Evolutionary conservation across 2,329 filamentous ascomycete species (phyloP), one percentile per base, ranked within the genome.

Genomic region (Metarhizium guizhouense): DNA sequence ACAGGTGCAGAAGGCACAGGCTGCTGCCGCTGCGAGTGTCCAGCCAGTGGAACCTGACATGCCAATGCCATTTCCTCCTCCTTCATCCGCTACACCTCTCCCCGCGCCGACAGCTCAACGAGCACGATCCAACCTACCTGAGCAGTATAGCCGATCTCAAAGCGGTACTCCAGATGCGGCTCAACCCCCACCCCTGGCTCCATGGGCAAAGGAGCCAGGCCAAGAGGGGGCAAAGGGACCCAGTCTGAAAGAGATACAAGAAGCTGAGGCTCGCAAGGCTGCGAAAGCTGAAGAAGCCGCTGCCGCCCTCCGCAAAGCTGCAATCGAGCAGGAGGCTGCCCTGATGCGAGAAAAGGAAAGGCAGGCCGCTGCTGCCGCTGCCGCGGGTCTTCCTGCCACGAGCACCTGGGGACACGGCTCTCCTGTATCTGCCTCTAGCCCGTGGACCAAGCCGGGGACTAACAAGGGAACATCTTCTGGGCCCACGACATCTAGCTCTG

Each of bases 241-340:
- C 2, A 96, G 92, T 58, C 76, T 99, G 59, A 95, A 91, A 73
- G 92, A 99, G 67, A 99, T 99, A 29, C 94, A 99, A 70, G 93
- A 96, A 70, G 87, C 90, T 4, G 94, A 99, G 70, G 93, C 93
- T 40, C 90, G 88, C 66, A 95, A 94, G 69, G 92, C 92, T 11
- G 93, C 93, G 53, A 89, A 95, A 72, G 86, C 84, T 13, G 93
- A 97, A 67, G 90, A 94, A 66, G 75, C 84, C 54, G 90, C 89
- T 16, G 85, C 86, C 40, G 87, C 89, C 47, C 81, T 87, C 58
- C 87, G 92, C 62, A 89, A 88, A 62, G 85, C 85, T 51, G 80
- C 85, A 16, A 82, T 90, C 10, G 91, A 97, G 71, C 89, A 90
- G 67, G 93, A 97, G 66, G 74, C 82, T 73, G 71, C 80, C 55